Percentiles rank a stretch among this genome's conserved stretches.
These are phyloP conservation scores for Globisporangium irregulare DNA, from an alignment of 352 stramenopile species.

Conservation along the genomic window DNA sequence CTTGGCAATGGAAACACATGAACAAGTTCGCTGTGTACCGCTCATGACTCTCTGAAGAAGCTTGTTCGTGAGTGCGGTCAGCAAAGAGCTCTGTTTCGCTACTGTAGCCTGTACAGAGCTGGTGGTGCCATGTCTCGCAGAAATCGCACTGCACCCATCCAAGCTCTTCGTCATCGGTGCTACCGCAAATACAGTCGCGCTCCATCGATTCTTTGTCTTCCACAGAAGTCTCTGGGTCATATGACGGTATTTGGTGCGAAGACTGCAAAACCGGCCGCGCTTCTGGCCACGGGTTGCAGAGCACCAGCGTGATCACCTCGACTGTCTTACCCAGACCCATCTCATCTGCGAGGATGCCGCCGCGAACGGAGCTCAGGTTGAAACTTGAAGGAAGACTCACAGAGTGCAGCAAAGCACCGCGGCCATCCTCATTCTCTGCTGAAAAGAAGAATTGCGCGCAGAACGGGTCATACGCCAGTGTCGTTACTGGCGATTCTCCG, in stretches of 20 bases:
- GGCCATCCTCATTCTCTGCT: background rate
- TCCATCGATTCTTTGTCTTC: slow-evolving; percentile 1
- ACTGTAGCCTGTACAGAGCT: slow-evolving; percentile 50
- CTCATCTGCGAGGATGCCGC: slow-evolving; percentile 91
- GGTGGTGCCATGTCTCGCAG: slow-evolving; percentile 61
- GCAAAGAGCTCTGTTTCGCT: background rate
- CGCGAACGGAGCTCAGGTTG: slow-evolving; percentile 27
- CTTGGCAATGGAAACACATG: slow-evolving; percentile 67
- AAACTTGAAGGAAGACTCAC: slow-evolving; percentile 6
- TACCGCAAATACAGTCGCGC: slow-evolving; percentile 57
- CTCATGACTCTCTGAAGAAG: background rate
- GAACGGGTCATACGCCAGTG: slow-evolving; percentile 39
- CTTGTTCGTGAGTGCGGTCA: background rate
- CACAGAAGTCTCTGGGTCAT: background rate
- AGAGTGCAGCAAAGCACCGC: background rate
- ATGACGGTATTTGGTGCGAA: slow-evolving; percentile 19
- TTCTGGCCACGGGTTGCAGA: slow-evolving; percentile 34
- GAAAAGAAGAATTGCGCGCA: slow-evolving; percentile 24
- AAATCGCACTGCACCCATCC: slow-evolving; percentile 52
- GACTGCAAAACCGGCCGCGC: slow-evolving; percentile 45
- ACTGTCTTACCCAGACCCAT: slow-evolving; percentile 92
- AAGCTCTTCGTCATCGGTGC: slow-evolving; percentile 24
- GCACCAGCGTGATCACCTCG: slow-evolving; percentile 61
- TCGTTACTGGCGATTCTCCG: background rate
- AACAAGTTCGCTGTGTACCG: slow-evolving; percentile 28